These are phyloP conservation scores for Chrysosporium queenslandicum DNA, from an alignment of 2,329 filamentous ascomycete species.

Conservation along the genomic window DNA sequence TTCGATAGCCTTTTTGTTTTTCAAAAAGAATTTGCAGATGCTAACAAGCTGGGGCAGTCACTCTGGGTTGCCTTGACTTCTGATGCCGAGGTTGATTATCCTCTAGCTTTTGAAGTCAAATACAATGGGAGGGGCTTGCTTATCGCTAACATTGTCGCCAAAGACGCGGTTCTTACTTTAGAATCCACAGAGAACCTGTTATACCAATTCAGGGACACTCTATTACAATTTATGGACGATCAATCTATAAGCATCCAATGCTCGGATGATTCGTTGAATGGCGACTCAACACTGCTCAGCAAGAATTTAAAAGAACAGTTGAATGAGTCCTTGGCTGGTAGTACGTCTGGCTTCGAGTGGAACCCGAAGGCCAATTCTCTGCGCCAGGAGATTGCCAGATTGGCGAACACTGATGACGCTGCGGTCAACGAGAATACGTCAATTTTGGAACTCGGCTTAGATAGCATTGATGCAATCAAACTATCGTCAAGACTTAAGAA, in stretches of 20 bases:
- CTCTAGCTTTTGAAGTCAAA: conserved; percentile 65
- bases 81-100: conserved; percentile 53
- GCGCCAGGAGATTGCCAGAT: conserved; percentile 51
- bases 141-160: conserved; percentile 50
- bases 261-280: neutral
- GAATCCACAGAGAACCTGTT: conserved; percentile 34
- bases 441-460: conserved; percentile 72
- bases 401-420: conserved; percentile 47
- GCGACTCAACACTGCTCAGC: neutral
- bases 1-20: conserved; percentile 82
- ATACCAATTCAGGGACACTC: conserved; percentile 32
- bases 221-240: conserved; percentile 31
- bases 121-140: conserved; percentile 43
- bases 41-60: conserved; percentile 20
- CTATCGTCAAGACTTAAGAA: conserved; percentile 61
- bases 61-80: conserved; percentile 50
- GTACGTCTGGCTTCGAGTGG: conserved; percentile 46
- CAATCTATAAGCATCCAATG: conserved; percentile 16
- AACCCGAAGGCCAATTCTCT: conserved; percentile 44
- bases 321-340: neutral
- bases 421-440: conserved; percentile 51
- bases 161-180: conserved; percentile 36
- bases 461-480: conserved; percentile 87
- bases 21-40: conserved; percentile 43
- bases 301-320: neutral